Evolutionary conservation across 2,329 filamentous ascomycete species (phyloP), one percentile per base, ranked within the genome.

Genomic region (Alternaria sp.): DNA sequence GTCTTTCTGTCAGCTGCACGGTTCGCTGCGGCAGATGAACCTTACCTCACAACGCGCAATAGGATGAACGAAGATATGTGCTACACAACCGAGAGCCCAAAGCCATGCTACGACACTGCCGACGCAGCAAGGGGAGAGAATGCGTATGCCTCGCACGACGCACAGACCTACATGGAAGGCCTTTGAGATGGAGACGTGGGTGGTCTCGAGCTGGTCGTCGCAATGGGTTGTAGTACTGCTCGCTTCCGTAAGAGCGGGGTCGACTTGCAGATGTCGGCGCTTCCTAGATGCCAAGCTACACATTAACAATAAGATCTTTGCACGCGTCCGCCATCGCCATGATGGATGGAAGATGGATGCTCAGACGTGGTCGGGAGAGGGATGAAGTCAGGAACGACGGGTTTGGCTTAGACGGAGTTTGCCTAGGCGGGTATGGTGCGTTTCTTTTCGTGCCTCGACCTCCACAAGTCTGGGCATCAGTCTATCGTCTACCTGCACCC

Each of bases 371-470:
- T 18, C 9, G 45, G 46, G 49, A 38, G 45, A 54, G 57, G 56
- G 60, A 56, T 62, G 62, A 59, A 49, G 54, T 57, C 57, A 51
- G 56, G 61, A 66, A 57, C 28, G 54, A 52, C 58, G 46, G 58
- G 66, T 66, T 62, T 66, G 43, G 63, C 62, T 59, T 62, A 40
- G 65, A 62, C 57, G 53, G 54, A 40, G 32, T 63, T 58, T 57
- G 54, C 67, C 65, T 58, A 70, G 69, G 54, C 60, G 53, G 67
- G 69, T 60, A 67, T 69, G 64, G 67, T 57, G 59, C 59, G 64
- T 60, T 65, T 65, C 57, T 60, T 67, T 63, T 69, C 66, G 61
- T 65, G 70, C 64, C 61, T 68, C 66, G 65, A 75, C 72, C 71
- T 77, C 68, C 49, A 56, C 41, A 58, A 40, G 54, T 46, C 59